Conservation (phyloP, 768 basidiomycete genomes). For the Tulasnella sp. region DNA sequence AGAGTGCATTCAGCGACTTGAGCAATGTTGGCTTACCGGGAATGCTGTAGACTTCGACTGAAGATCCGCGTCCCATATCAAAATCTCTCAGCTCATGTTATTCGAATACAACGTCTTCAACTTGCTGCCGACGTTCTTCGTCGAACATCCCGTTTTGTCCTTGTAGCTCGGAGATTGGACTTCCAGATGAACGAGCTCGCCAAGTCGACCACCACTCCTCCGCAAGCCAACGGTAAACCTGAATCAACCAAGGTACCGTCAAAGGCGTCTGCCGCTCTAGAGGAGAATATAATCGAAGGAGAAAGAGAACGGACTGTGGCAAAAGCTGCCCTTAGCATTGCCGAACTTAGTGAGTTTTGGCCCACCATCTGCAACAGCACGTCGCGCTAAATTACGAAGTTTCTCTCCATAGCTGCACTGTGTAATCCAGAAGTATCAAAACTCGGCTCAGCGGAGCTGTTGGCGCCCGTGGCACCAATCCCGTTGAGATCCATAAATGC, state of each 20-base stretch:
- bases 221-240: conserved; percentile 9
- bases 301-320: conserved; percentile 82
- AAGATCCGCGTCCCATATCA: conserved; percentile 85
- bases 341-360: conserved; percentile 68
- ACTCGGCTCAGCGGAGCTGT: not conserved
- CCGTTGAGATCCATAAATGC: conserved; percentile 67
- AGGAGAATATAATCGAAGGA: conserved; percentile 40
- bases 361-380: not conserved
- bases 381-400: not conserved
- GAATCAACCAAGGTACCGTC: not conserved
- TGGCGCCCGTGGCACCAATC: conserved; percentile 29
- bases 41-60: conserved; percentile 53
- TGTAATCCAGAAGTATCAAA: not conserved
- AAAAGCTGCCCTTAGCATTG: conserved; percentile 89
- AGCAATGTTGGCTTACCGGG: conserved; percentile 19
- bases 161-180: conserved; percentile 74
- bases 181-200: conserved; percentile 72
- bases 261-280: not conserved
- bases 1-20: conserved; percentile 25
- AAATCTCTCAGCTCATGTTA: conserved; percentile 60
- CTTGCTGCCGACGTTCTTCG: conserved; percentile 78
- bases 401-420: not conserved
- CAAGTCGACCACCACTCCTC: conserved; percentile 19
- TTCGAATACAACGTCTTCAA: conserved; percentile 67
- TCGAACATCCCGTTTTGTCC: conserved; percentile 74